Percentiles rank a stretch among this genome's conserved stretches.
phyloP scores from a whole-genome alignment of 2,329 filamentous ascomycete genomes.

The Leptographium lundbergii region DNA sequence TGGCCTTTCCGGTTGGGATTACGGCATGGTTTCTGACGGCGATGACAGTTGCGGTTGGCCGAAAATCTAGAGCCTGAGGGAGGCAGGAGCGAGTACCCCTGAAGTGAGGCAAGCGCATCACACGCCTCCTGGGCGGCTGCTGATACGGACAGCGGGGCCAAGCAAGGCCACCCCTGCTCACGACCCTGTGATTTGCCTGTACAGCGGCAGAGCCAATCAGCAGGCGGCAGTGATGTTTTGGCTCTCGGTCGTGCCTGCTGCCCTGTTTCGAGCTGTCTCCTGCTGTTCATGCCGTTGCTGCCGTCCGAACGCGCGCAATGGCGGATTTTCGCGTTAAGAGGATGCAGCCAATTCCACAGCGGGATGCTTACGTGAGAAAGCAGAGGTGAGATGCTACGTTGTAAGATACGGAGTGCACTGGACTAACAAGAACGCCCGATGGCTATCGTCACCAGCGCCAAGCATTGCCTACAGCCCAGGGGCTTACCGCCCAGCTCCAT shows the following conservation, averaged over 20 bases:
- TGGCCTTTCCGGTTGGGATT: not conserved
- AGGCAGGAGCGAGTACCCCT: not conserved
- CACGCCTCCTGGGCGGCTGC: constrained; percentile 2
- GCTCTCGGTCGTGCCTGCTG: not conserved
- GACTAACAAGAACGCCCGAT: too few species aligned
- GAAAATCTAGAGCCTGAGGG: not conserved
- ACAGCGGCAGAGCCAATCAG: not conserved
- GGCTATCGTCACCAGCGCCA: too few species aligned
- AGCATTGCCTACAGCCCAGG: not conserved
- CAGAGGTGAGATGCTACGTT: not conserved
- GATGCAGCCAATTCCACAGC: not conserved
- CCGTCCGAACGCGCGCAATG: too few species aligned
- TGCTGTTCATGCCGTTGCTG: not conserved
- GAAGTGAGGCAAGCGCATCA: not conserved
- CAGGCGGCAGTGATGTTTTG: not conserved
- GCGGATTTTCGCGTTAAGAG: too few species aligned
- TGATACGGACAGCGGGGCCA: constrained; percentile 1
- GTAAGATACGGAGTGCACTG: not conserved
- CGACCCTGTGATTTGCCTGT: not conserved
- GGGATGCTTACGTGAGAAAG: too few species aligned
- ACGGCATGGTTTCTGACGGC: not conserved
- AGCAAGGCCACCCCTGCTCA: not conserved
- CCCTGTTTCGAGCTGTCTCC: not conserved
- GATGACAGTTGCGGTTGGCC: not conserved
- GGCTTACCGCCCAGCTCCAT: not conserved